These are phyloP conservation scores for Penicillium sp. DNA, from an alignment of 2,329 filamentous ascomycete species.

Conservation along the genomic window DNA sequence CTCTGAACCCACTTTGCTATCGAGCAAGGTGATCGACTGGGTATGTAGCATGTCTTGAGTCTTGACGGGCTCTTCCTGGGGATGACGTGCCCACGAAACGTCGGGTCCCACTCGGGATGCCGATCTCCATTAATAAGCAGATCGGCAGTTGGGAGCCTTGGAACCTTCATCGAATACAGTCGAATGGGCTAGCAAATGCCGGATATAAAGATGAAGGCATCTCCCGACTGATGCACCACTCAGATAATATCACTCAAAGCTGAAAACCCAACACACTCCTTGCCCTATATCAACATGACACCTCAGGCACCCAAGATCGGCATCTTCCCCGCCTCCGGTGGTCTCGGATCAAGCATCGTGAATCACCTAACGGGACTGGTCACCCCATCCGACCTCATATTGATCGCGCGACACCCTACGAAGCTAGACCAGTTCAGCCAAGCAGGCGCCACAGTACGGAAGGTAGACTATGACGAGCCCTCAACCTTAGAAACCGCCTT, in stretches of 20 bases:
- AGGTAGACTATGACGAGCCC: conserved; percentile 51
- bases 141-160: not conserved
- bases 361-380: conserved; percentile 47
- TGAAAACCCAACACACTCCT: not conserved
- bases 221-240: not conserved
- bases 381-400: conserved; percentile 46
- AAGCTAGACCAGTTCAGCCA: conserved; percentile 14
- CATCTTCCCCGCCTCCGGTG: conserved; percentile 52
- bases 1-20: no score
- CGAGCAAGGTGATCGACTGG: no score
- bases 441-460: conserved; percentile 26
- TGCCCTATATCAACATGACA: conserved; percentile 12
- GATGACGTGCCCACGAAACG: no score
- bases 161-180: not conserved
- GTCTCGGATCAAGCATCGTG: conserved; percentile 51
- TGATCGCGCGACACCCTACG: conserved; percentile 44
- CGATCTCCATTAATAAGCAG: conserved; percentile 1
- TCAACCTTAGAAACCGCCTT: conserved; percentile 49
- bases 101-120: not conserved
- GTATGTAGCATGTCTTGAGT: no score
- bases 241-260: not conserved
- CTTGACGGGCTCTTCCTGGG: no score
- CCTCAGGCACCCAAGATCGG: conserved; percentile 26
- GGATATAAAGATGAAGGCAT: not conserved
- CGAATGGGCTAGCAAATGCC: no score